These are phyloP conservation scores for Alternaria consortialis DNA, from an alignment of 2,329 filamentous ascomycete species.

Conservation along the genomic window DNA sequence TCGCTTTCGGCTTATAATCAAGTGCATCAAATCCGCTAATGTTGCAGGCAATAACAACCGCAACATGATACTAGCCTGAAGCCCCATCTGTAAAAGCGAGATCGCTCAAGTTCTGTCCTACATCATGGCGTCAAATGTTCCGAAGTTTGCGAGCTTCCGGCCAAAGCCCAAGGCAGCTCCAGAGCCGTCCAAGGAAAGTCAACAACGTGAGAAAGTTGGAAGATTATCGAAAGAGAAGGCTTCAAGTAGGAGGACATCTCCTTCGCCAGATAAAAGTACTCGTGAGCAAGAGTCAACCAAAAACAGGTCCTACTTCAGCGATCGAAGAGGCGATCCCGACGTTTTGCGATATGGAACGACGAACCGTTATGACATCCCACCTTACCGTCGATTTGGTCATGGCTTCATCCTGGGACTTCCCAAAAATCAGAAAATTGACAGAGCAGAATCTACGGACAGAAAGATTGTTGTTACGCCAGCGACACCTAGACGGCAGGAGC, in stretches of 20 bases:
- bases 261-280: constrained; percentile 6
- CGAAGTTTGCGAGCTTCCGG: constrained; percentile 80
- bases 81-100: background rate
- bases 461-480: constrained; percentile 48
- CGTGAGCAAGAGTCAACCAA: constrained; percentile 6
- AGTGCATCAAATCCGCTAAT: background rate
- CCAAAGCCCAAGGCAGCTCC: constrained; percentile 53
- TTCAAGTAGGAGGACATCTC: constrained; percentile 49
- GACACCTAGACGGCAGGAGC: constrained; percentile 56
- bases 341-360: constrained; percentile 78
- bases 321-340: constrained; percentile 78
- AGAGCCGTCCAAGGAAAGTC: constrained; percentile 20
- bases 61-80: background rate
- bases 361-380: constrained; percentile 75
- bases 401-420: constrained; percentile 75
- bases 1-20: background rate
- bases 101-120: background rate
- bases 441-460: constrained; percentile 65
- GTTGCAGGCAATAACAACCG: background rate
- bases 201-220: constrained; percentile 16
- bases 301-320: constrained; percentile 51
- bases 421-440: constrained; percentile 70
- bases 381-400: constrained; percentile 73
- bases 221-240: constrained; percentile 15
- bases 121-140: constrained; percentile 56